Evolutionary conservation across 495 filamentous ascomycete genomes (phyloP), one percentile per base, ranked within the genome.

Genomic region (Podospora didyma): DNA sequence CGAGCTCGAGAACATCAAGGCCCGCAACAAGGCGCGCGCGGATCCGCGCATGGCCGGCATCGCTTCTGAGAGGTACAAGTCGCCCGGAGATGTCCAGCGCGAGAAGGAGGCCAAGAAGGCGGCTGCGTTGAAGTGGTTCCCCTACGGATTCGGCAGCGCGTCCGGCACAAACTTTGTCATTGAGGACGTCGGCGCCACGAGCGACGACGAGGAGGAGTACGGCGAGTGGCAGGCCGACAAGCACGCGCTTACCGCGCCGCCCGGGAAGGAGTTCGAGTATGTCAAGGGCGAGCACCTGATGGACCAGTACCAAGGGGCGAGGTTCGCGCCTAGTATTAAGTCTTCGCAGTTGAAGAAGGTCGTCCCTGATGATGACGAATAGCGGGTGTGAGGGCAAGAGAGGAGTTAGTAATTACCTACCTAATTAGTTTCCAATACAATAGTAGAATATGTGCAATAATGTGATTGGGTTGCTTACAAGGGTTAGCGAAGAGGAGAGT

Each of bases 31-130:
- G 39, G 14, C 39, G 24, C 26, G 26, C 26, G 24, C 16, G 14
- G 48, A 51, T 51, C 48, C 48, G 20, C 24, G 48, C 2, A 34
- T 51, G 12, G 17, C 9, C 3, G 48, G 48, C 9, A 37, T 37
- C 20, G 26, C 9, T n/a, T 6, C 10, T 3, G 17, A 20, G 6
- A 47, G 16, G 45, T 7, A 22, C 6, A 47, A 47, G 45, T 21
- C 20, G 14, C 48, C 48, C 28, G 48, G 48, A 5, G 48, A 51
- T 35, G 16, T 51, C 7, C 6, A 35, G 48, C 24, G 48, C n/a
- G 48, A 51, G 26, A 51, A 51, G 31, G 48, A 34, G 23, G 48
- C 48, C n/a, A 51, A 37, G 31, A 51, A 51, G 24, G 48, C 48
- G 48, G 48, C 48, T 2, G 48, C 48, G 14, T 35, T 51, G 48